These are phyloP conservation scores for Lentinula boryana DNA, from an alignment of 768 basidiomycete species.

Conservation along the genomic window DNA sequence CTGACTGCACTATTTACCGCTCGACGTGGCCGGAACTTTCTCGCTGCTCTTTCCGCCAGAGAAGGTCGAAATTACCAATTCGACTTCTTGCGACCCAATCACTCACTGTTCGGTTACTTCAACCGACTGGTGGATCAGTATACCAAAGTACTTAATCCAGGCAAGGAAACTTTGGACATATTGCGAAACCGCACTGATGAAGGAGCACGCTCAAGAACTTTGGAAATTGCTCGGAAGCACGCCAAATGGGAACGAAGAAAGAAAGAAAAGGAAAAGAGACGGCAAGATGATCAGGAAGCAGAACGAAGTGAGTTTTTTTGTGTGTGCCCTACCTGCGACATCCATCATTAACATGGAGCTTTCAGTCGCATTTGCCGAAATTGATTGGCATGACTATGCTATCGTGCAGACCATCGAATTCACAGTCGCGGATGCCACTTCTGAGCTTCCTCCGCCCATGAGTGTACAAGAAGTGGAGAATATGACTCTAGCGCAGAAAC, in stretches of 20 bases:
- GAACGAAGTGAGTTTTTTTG: slow-evolving; percentile 62
- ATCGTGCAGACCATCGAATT: slow-evolving; percentile 98
- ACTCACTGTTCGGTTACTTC: slow-evolving; percentile 95
- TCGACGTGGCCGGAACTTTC: slow-evolving; percentile 80
- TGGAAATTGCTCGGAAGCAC: slow-evolving; percentile 70
- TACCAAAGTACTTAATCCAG: slow-evolving; percentile 82
- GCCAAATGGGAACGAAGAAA: slow-evolving; percentile 88
- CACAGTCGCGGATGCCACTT: slow-evolving; percentile 83
- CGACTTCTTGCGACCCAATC: slow-evolving; percentile 92
- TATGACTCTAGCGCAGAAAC: slow-evolving; percentile 95
- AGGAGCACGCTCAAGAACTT: slow-evolving; percentile 67
- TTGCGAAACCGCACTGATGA: slow-evolving; percentile 61
- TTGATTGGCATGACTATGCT: slow-evolving; percentile 99
- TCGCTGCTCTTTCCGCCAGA: slow-evolving; percentile 74
- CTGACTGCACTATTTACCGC: slow-evolving; percentile 95
- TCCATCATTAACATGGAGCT: neutral
- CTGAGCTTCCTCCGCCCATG: slow-evolving; percentile 96
- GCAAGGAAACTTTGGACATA: slow-evolving; percentile 64
- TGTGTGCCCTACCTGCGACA: neutral
- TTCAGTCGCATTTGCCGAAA: slow-evolving; percentile 87
- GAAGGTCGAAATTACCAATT: slow-evolving; percentile 98
- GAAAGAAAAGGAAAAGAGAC: slow-evolving; percentile 78
- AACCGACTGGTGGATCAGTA: slow-evolving; percentile 97
- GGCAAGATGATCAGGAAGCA: slow-evolving; percentile 88
- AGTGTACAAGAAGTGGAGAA: slow-evolving; percentile 90